A percentile compares a stretch with the other conserved stretches of the same genome.
Evolutionary conservation across 2,329 filamentous ascomycete species (phyloP).

Genomic region (Zalaria sp.): DNA sequence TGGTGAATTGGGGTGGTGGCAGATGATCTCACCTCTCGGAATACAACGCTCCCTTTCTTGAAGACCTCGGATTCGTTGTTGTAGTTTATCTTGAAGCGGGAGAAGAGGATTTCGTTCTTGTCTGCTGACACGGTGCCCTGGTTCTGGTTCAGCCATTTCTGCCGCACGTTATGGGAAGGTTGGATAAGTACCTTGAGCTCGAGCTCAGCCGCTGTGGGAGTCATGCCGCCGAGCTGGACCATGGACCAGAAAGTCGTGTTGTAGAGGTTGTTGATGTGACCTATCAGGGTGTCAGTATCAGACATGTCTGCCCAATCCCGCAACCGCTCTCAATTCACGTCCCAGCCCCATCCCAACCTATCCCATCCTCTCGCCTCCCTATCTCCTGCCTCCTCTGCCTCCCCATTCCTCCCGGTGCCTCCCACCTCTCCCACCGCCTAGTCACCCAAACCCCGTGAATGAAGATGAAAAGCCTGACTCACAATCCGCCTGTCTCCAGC

Average conservation of each 20-base stretch:
- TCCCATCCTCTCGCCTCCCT: too few species aligned
- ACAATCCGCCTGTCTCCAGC: conserved; percentile 96
- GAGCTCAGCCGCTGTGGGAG: conserved; percentile 65
- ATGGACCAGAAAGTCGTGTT: conserved; percentile 95
- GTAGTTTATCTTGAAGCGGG: conserved; percentile 83
- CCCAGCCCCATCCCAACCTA: background rate
- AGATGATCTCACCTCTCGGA: conserved; percentile 37
- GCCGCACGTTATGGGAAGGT: background rate
- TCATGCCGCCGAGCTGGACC: conserved; percentile 63
- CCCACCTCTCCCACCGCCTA: too few species aligned
- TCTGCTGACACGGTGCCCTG: conserved; percentile 73
- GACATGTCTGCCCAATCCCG: background rate
- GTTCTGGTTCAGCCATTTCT: background rate
- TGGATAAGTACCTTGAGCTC: conserved; percentile 47
- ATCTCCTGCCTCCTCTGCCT: too few species aligned
- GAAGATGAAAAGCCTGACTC: conserved; percentile 18
- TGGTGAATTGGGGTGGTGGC: too few species aligned
- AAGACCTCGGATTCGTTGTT: conserved; percentile 90
- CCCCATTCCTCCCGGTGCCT: too few species aligned
- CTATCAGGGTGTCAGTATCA: conserved; percentile 36
- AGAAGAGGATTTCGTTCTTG: conserved; percentile 94
- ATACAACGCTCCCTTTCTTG: conserved; percentile 85
- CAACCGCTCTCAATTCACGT: background rate
- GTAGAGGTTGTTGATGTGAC: conserved; percentile 94
- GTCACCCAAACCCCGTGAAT: too few species aligned